phyloP scores from a whole-genome alignment of 345 rosid genomes.

The Mallotus nudiflorus region DNA sequence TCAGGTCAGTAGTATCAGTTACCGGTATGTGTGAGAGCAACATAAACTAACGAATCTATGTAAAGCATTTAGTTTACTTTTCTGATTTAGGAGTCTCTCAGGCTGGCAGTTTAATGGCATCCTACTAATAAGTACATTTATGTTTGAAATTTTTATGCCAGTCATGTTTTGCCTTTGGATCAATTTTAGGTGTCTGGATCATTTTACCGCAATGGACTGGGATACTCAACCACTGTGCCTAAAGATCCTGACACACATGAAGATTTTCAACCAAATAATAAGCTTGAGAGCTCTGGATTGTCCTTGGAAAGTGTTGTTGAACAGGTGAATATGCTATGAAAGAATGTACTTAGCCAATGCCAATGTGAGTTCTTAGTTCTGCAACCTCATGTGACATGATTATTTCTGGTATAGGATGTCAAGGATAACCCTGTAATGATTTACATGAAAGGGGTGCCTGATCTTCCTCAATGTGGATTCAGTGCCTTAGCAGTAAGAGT shows the following conservation, averaged over 20 bases:
- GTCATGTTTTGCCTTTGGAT: too few relatives aligned
- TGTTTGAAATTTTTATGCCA: too few relatives aligned
- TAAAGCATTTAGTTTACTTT: not conserved
- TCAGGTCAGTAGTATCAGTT: too few relatives aligned
- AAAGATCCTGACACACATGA: conserved; percentile 82
- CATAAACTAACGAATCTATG: too few relatives aligned
- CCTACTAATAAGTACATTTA: too few relatives aligned
- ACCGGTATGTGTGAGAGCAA: too few relatives aligned
- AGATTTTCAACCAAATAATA: conserved; percentile 70
- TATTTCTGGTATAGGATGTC: conserved; percentile 65
- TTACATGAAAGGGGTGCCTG: conserved; percentile 96
- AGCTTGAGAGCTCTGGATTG: conserved; percentile 45
- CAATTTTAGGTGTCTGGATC: conserved; percentile 50
- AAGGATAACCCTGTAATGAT: conserved; percentile 88
- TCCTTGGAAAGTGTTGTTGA: conserved; percentile 72
- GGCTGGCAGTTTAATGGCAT: too few relatives aligned
- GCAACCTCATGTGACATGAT: conserved; percentile 7
- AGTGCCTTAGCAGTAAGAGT: conserved; percentile 93
- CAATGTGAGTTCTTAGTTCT: not conserved
- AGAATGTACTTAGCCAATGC: not conserved
- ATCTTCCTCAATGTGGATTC: conserved; percentile 91
- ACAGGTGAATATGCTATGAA: conserved; percentile 43
- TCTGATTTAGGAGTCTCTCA: not conserved
- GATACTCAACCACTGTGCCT: conserved; percentile 53
- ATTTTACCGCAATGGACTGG: conserved; percentile 39